Evolutionary conservation across 768 basidiomycete species (phyloP), one percentile per base, ranked within the genome.

Genomic region (Tricholoma matsutake): DNA sequence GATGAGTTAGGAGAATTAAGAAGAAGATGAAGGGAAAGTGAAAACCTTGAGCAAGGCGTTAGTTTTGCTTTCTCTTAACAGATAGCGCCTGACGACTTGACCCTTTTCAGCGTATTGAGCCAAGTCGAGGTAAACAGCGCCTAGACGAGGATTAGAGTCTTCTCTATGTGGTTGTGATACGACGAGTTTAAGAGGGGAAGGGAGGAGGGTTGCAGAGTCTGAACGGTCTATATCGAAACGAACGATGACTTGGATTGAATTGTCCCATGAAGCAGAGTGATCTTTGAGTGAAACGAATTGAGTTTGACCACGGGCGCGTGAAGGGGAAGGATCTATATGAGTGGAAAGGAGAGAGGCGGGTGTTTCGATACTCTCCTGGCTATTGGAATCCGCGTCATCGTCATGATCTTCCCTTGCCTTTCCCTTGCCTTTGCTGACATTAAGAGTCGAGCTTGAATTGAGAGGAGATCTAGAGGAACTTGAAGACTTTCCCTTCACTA

Each of bases 1-100:
- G 34, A 43, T 51, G 39, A 39, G 31, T 37, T 51, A 13, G 28
- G 7, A 31, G 29, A 56, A 9, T 37, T 14, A 5, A 34, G 20
- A 5, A 34, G 20, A 8, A 10, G 54, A 9, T 57, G 53, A 32
- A 49, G 56, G 39, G 52, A 51, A 49, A 10, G 65, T 14, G 5
- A 74, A 11, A 47, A 89, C 87, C 79, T 88, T 88, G 53, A 93
- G 77, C 6, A 86, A 88, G 1, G 91, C 89, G 64, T 93, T 93
- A 39, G 86, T 90, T 73, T 89, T 91, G 65, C 87, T 90, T 65
- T 89, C 83, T 53, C 83, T 78, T 5, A 92, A 73, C 6, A 91
- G 78, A 71, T 91, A 89, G 6, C 84, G 78, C 16, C 91, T 79
- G 9, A 84, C 84, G 25, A 91, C 80, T 29, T 71, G 69, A 7